These are phyloP conservation scores for Daedalea quercina DNA, from an alignment of 768 basidiomycete species.

Conservation along the genomic window DNA sequence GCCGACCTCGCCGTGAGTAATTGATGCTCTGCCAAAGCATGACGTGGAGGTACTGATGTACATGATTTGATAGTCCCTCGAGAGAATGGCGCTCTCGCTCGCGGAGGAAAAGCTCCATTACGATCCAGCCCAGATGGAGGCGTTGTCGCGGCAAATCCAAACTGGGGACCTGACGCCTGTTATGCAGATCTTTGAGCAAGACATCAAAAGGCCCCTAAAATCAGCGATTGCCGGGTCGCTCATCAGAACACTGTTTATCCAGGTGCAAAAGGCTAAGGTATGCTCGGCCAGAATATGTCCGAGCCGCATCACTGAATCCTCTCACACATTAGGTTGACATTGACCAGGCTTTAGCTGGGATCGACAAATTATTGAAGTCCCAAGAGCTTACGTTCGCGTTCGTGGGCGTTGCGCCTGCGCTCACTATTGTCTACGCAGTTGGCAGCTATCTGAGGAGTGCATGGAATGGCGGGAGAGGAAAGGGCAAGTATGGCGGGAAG, in stretches of 20 bases:
- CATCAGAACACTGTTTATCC: conserved; percentile 80
- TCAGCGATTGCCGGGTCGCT: conserved; percentile 78
- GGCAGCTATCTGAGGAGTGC: conserved; percentile 46
- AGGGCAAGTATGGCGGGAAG: conserved; percentile 52
- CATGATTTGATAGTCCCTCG: conserved; percentile 56
- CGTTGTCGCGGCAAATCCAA: conserved; percentile 58
- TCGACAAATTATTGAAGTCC: conserved; percentile 89
- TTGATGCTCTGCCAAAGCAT: too few species aligned
- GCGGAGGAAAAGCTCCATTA: conserved; percentile 77
- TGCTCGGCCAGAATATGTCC: too few species aligned
- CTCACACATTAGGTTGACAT: conserved; percentile 66
- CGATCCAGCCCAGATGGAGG: conserved; percentile 52
- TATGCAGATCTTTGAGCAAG: conserved; percentile 82
- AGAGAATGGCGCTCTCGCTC: conserved; percentile 86
- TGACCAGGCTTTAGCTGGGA: conserved; percentile 82
- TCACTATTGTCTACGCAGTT: conserved; percentile 70
- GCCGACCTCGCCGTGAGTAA: conserved; percentile 74
- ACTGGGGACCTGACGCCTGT: conserved; percentile 85
- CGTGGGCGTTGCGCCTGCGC: conserved; percentile 88
- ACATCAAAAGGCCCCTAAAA: conserved; percentile 81
- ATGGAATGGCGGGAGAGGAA: conserved; percentile 42
- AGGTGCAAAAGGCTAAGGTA: conserved; percentile 92
- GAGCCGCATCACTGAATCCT: neutral
- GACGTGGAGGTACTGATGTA: too few species aligned
- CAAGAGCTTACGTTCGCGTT: conserved; percentile 96